Percentiles rank a stretch among this genome's conserved stretches.
Evolutionary conservation across 306 rosid species (phyloP).

Genomic region (Lathyrus oleraceus): DNA sequence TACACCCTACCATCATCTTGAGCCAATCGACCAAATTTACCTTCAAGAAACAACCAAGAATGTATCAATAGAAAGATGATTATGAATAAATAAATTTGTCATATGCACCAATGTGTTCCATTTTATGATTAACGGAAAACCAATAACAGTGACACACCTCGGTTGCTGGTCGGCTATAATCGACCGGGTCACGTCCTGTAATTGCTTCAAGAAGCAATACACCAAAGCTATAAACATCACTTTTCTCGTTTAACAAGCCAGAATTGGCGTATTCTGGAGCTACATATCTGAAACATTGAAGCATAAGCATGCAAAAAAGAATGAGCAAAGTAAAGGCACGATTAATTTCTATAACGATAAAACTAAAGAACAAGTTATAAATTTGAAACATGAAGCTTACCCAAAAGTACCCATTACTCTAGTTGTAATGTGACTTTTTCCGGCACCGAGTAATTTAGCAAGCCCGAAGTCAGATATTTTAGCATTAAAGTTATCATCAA

Average conservation of each 20-base stretch:
- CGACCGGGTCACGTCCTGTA: slow-evolving; percentile 87
- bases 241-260: slow-evolving; percentile 82
- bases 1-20: slow-evolving; percentile 80
- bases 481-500: slow-evolving; percentile 38
- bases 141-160: slow-evolving; percentile 51
- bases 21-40: slow-evolving; percentile 56
- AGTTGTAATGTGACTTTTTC: slow-evolving; percentile 81
- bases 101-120: not conserved
- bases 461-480: slow-evolving; percentile 40
- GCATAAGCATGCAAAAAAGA: slow-evolving; percentile 14
- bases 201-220: slow-evolving; percentile 76
- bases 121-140: slow-evolving; percentile 8
- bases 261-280: slow-evolving; percentile 95
- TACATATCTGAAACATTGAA: slow-evolving; percentile 58
- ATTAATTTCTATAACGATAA: slow-evolving; percentile 1
- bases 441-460: slow-evolving; percentile 45
- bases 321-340: slow-evolving; percentile 1
- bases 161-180: slow-evolving; percentile 63
- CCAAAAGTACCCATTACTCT: slow-evolving; percentile 97
- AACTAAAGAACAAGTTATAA: not conserved
- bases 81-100: not conserved
- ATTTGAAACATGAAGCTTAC: slow-evolving; percentile 48
- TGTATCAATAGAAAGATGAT: slow-evolving; percentile 19
- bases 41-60: slow-evolving; percentile 42
- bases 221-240: slow-evolving; percentile 81